Conservation (phyloP, 164 flowering plant species). For the Aristolochia californica region DNA sequence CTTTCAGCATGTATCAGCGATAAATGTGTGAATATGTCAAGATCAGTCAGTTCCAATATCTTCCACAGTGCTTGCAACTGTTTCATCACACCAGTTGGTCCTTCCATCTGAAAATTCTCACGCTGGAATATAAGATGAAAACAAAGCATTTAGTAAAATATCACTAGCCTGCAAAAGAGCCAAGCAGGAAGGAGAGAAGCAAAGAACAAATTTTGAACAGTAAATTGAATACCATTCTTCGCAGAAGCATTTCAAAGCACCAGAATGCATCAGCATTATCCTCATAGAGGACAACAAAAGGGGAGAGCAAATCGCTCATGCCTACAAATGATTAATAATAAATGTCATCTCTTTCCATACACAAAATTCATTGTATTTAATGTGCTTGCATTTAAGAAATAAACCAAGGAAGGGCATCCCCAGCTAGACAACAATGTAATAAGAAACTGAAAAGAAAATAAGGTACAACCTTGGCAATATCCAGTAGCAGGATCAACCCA, state of each 20-base stretch:
- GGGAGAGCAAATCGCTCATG: slow-evolving; percentile 89
- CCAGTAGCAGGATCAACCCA: slow-evolving; percentile 97
- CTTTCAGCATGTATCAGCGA: slow-evolving; percentile 79
- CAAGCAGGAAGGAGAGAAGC: neutral
- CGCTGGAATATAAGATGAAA: slow-evolving; percentile 36
- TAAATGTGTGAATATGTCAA: slow-evolving; percentile 62
- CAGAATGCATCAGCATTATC: slow-evolving; percentile 95
- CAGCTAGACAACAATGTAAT: neutral
- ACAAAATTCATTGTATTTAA: neutral
- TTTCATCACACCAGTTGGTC: slow-evolving; percentile 83
- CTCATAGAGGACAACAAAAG: slow-evolving; percentile 83
- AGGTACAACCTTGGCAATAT: slow-evolving; percentile 75
- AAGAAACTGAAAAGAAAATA: slow-evolving; percentile 5
- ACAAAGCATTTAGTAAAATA: neutral
- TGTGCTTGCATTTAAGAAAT: neutral
- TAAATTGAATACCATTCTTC: slow-evolving; percentile 60
- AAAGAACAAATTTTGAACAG: neutral
- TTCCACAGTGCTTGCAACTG: slow-evolving; percentile 68
- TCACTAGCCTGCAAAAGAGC: too few relatives aligned
- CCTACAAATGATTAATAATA: slow-evolving; percentile 33
- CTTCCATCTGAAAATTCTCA: slow-evolving; percentile 83
- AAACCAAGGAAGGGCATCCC: neutral
- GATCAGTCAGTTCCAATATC: slow-evolving; percentile 61
- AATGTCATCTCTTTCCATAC: neutral
- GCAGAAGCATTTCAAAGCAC: slow-evolving; percentile 95